Conservation (phyloP, 2,329 filamentous ascomycete species). For the Fusarium sp. region DNA sequence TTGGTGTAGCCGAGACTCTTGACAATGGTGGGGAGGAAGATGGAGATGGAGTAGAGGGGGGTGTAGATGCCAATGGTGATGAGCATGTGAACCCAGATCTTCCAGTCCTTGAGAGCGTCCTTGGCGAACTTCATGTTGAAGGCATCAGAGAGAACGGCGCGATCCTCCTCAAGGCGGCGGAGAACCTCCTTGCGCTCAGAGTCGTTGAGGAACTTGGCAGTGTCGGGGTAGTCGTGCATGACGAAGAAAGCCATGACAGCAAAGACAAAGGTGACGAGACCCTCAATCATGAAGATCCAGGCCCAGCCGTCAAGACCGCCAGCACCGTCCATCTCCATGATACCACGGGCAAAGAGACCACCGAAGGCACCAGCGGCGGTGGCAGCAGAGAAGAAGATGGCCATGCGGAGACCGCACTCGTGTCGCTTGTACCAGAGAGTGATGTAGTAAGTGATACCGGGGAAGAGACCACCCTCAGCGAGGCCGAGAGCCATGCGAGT, state of each 20-base stretch:
- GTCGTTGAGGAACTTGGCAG: slow-evolving; percentile 59
- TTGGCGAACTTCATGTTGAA: slow-evolving; percentile 66
- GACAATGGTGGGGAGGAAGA: slow-evolving; percentile 54
- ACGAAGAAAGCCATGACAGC: slow-evolving; percentile 59
- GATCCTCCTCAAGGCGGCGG: slow-evolving; percentile 56
- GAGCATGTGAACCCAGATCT: slow-evolving; percentile 65
- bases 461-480: slow-evolving; percentile 69
- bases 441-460: slow-evolving; percentile 70
- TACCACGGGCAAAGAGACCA: slow-evolving; percentile 68
- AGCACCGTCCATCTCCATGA: slow-evolving; percentile 66
- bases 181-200: slow-evolving; percentile 57
- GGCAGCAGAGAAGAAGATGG: slow-evolving; percentile 68
- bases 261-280: slow-evolving; percentile 59
- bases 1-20: slow-evolving; percentile 51
- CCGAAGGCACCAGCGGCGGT: slow-evolving; percentile 72
- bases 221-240: slow-evolving; percentile 69
- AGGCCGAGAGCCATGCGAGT: slow-evolving; percentile 60
- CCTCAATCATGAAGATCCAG: slow-evolving; percentile 84
- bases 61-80: slow-evolving; percentile 69
- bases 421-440: slow-evolving; percentile 69
- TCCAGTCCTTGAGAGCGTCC: slow-evolving; percentile 69
- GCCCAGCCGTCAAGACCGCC: slow-evolving; percentile 72
- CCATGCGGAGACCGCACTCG: slow-evolving; percentile 71
- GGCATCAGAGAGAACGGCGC: slow-evolving; percentile 63
- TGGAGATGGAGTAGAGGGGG: slow-evolving; percentile 53